Percentiles rank a stretch among this genome's conserved stretches.
Conservation (phyloP, 2,329 filamentous ascomycete genomes). For the Xylaria sp. region DNA sequence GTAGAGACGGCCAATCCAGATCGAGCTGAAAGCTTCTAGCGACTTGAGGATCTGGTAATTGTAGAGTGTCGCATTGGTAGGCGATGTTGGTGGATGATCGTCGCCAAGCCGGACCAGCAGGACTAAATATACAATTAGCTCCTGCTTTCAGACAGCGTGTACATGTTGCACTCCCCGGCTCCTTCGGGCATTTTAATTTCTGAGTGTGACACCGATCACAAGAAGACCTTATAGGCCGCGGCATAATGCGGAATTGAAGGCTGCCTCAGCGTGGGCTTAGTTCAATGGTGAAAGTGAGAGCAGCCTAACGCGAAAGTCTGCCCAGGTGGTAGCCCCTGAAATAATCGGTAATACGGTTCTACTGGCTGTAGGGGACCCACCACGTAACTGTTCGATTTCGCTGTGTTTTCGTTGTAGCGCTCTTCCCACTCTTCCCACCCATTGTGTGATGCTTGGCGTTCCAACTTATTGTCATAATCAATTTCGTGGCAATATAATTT, state of each 20-base stretch:
- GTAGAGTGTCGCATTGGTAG: slow-evolving; percentile 32
- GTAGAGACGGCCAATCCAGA: slow-evolving; percentile 40
- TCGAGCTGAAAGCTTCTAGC: slow-evolving; percentile 32
- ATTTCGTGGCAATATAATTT: too few relatives aligned
- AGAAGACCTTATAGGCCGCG: slow-evolving; percentile 43
- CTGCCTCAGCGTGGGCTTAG: not conserved
- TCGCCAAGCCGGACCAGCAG: slow-evolving; percentile 43
- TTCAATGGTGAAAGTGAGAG: not conserved
- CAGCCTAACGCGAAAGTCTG: not conserved
- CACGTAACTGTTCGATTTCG: too few relatives aligned
- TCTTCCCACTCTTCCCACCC: too few relatives aligned
- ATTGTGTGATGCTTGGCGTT: too few relatives aligned
- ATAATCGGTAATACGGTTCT: not conserved
- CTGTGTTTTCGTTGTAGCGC: too few relatives aligned
- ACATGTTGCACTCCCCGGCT: slow-evolving; percentile 52
- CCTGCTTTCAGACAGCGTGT: slow-evolving; percentile 57
- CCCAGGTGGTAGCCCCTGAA: not conserved
- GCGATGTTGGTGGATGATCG: slow-evolving; percentile 29
- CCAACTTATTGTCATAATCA: too few relatives aligned
- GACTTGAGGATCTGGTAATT: slow-evolving; percentile 13
- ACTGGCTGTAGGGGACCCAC: not conserved
- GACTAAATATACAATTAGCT: slow-evolving; percentile 57
- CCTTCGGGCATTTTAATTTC: slow-evolving; percentile 59
- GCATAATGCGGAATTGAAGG: slow-evolving; percentile 32
- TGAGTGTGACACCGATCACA: slow-evolving; percentile 58